phyloP scores from a whole-genome alignment of 2,329 filamentous ascomycete species.

The Colletotrichum endophyticum region DNA sequence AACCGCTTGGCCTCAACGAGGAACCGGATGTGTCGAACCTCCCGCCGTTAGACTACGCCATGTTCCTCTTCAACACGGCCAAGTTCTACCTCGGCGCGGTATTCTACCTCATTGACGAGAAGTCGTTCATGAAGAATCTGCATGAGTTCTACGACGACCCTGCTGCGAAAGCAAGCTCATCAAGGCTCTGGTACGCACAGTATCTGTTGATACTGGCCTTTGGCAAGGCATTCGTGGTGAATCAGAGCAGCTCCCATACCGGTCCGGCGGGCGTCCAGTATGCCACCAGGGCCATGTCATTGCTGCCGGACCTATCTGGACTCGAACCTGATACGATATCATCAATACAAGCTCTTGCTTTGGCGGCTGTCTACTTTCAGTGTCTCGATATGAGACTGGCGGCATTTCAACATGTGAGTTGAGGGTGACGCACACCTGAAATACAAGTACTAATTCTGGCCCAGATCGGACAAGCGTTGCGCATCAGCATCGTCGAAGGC shows the following conservation, averaged over 20 bases:
- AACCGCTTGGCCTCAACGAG: constrained; percentile 26
- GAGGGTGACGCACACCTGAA: too few species aligned
- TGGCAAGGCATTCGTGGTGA: constrained; percentile 32
- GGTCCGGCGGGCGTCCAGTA: constrained; percentile 41
- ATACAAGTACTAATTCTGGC: not conserved
- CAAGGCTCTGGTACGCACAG: constrained; percentile 33
- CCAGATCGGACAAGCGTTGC: constrained; percentile 36
- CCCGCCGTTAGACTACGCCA: constrained; percentile 26
- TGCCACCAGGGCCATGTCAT: constrained; percentile 40
- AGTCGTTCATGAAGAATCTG: constrained; percentile 21
- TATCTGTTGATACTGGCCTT: constrained; percentile 36
- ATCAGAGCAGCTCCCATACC: constrained; percentile 25
- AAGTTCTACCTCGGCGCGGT: constrained; percentile 28
- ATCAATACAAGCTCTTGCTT: constrained; percentile 35
- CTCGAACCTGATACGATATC: constrained; percentile 32
- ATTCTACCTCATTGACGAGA: constrained; percentile 27
- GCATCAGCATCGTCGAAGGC: constrained; percentile 35
- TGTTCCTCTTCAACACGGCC: constrained; percentile 27
- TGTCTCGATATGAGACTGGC: constrained; percentile 43
- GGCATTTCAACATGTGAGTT: constrained; percentile 39
- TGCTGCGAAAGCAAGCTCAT: constrained; percentile 17
- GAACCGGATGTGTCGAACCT: constrained; percentile 30
- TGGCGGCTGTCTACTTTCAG: constrained; percentile 42
- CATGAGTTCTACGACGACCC: constrained; percentile 27
- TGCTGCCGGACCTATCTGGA: constrained; percentile 40